A percentile compares a stretch with the other conserved stretches of the same genome.
Evolutionary conservation across 495 filamentous ascomycete species (phyloP).

Genomic region (Aspergillus diversus): DNA sequence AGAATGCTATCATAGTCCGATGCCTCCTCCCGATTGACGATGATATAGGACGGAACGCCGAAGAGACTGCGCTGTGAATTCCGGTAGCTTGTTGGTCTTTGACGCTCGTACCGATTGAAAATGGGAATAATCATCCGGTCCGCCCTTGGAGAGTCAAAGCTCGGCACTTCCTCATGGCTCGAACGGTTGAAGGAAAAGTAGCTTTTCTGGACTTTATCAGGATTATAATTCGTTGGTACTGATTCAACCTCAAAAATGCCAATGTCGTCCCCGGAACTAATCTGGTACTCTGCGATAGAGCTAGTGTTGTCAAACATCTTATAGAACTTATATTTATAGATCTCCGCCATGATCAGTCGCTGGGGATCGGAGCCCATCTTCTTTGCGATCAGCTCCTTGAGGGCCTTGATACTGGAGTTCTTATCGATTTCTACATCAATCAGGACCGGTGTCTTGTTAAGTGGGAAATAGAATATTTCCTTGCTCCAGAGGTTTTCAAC

Average conservation of each 20-base stretch:
- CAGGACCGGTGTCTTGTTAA: slow-evolving; percentile 65
- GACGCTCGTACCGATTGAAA: slow-evolving; percentile 64
- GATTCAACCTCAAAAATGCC: slow-evolving; percentile 81
- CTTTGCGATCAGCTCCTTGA: slow-evolving; percentile 77
- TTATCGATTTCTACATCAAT: slow-evolving; percentile 88
- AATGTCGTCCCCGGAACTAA: slow-evolving; percentile 64
- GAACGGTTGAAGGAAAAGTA: slow-evolving; percentile 50
- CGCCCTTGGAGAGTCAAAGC: slow-evolving; percentile 64
- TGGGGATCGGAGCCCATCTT: slow-evolving; percentile 61
- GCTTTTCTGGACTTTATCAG: slow-evolving; percentile 51
- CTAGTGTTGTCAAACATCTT: slow-evolving; percentile 72
- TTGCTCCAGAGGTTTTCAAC: slow-evolving; percentile 77
- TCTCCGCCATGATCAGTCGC: slow-evolving; percentile 72
- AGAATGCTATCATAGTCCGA: slow-evolving; percentile 62
- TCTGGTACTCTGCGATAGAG: slow-evolving; percentile 68
- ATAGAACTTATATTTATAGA: slow-evolving; percentile 81
- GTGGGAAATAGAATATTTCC: slow-evolving; percentile 72
- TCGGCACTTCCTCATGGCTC: slow-evolving; percentile 60
- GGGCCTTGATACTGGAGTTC: slow-evolving; percentile 66
- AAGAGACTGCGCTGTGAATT: slow-evolving; percentile 43
- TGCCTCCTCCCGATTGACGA: slow-evolving; percentile 64
- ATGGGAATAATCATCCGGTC: slow-evolving; percentile 80
- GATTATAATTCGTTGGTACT: slow-evolving; percentile 74
- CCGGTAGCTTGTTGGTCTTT: slow-evolving; percentile 52
- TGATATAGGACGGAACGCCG: slow-evolving; percentile 62